Conservation (phyloP, 768 basidiomycete species). For the Russula emetica region DNA sequence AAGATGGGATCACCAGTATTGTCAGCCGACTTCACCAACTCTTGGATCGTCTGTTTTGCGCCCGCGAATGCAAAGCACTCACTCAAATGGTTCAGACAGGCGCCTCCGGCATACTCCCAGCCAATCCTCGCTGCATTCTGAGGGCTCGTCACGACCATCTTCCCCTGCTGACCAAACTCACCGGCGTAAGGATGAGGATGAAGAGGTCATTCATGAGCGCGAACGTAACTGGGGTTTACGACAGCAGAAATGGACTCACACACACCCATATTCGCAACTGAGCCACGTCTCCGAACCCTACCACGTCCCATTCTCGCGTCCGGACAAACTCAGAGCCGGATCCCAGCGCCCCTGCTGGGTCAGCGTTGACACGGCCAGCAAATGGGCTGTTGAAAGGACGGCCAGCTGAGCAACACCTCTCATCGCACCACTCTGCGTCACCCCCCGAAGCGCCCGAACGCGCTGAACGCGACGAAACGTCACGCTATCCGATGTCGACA, state of each 20-base stretch:
- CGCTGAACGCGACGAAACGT: constrained; percentile 3
- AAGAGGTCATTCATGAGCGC: constrained; percentile 44
- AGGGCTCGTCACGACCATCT: constrained; percentile 16
- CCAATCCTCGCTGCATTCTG: constrained; percentile 25
- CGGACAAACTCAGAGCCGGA: constrained; percentile 20
- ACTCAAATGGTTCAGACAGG: constrained; percentile 22
- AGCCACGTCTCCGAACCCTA: constrained; percentile 22
- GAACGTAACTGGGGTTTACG: constrained; percentile 71
- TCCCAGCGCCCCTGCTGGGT: constrained; percentile 4
- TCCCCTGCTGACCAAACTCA: constrained; percentile 6
- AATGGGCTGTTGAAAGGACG: constrained; percentile 1
- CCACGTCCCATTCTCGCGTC: constrained; percentile 25
- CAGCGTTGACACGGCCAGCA: neutral
- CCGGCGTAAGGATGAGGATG: constrained; percentile 33
- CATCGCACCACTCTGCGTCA: neutral
- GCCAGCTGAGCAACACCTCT: neutral
- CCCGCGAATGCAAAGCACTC: constrained; percentile 1
- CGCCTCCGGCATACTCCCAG: constrained; percentile 24
- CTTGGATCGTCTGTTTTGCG: constrained; percentile 9
- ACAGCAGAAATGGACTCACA: constrained; percentile 33
- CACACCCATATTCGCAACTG: constrained; percentile 27
- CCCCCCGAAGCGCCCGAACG: constrained; percentile 2
- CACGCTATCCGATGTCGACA: neutral
- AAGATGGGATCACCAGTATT: constrained; percentile 7
- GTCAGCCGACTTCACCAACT: neutral